Evolutionary conservation across 2,329 filamentous ascomycete genomes (phyloP), one percentile per base, ranked within the genome.

Genomic region (Aspergillus fumigatiaffinis): DNA sequence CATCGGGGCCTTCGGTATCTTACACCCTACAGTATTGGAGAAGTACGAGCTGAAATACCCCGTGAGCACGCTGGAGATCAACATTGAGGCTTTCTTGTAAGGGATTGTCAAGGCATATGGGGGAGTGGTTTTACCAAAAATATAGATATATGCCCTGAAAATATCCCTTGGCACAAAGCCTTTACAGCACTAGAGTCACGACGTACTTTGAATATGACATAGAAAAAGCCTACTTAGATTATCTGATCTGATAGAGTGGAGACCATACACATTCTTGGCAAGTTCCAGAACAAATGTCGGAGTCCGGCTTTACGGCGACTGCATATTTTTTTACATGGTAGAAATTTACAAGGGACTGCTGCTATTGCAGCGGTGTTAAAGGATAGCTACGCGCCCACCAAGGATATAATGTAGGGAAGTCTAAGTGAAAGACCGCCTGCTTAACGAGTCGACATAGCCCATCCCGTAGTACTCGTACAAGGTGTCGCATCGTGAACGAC

Each of bases 41-140:
- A 94, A 95, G 69, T 97, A 94, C 76, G 92, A 96, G 68, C 81
- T 97, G 71, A 91, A 85, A 84, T 91, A 92, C 80, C 93, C 94
- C 46, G 92, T 96, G 67, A 97, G 92, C 78, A 92, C 91, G 47
- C 78, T 99, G 65, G 94, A 99, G 80, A 84, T 99, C 73, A 96
- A 97, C 76, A 84, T 97, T 32, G 93, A 97, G 77, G 85, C 90
- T 64, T 95, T 99, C 83, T 81, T 97, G 78, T 96, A 64, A 72
- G 60, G 41, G 20, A 17, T 17, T 17, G 23, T 14, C 8, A 35
- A 51, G 26, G 10, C n/a, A 26, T 14, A 8, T 51, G 28, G 35
- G 20, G 55, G 41, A 35, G 47, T 25, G 32, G 32, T 29, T 53
- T 41, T 21, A 51, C n/a, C 29, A 35, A 41, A 51, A 52, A 32